phyloP scores from a whole-genome alignment of 352 stramenopile species.

The Stramenopiles sp. region DNA sequence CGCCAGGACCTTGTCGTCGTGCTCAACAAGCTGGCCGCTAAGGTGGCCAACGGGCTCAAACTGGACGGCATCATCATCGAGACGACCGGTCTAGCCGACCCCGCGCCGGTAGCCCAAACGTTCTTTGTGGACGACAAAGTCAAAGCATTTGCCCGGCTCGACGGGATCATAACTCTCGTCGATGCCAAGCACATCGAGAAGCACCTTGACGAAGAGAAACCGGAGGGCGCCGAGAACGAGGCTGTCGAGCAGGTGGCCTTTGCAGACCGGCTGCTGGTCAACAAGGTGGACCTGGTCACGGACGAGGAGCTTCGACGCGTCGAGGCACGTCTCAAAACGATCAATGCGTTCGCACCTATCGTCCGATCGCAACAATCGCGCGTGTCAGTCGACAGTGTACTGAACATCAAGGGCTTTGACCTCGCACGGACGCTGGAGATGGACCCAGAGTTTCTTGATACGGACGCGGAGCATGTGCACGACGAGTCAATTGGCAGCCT shows the following conservation, averaged over 20 bases:
- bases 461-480: conserved; percentile 26
- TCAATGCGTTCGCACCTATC: conserved; percentile 46
- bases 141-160: conserved; percentile 55
- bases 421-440: conserved; percentile 33
- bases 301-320: conserved; percentile 34
- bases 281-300: conserved; percentile 88
- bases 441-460: conserved; percentile 34
- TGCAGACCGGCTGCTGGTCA: conserved; percentile 91
- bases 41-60: conserved; percentile 61
- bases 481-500: conserved; percentile 28
- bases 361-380: conserved; percentile 38
- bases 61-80: conserved; percentile 85
- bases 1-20: conserved; percentile 69
- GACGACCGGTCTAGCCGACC: conserved; percentile 82
- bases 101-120: conserved; percentile 74
- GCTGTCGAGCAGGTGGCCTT: conserved; percentile 88
- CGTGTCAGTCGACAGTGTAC: conserved; percentile 35
- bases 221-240: conserved; percentile 47
- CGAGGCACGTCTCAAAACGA: conserved; percentile 26
- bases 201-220: conserved; percentile 42
- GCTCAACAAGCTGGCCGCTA: conserved; percentile 68
- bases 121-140: conserved; percentile 88
- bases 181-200: conserved; percentile 73
- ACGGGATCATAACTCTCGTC: conserved; percentile 88
- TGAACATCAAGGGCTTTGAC: conserved; percentile 39